Evolutionary conservation across 2,329 filamentous ascomycete species (phyloP).

Genomic region (Lasiodiplodia sp.): DNA sequence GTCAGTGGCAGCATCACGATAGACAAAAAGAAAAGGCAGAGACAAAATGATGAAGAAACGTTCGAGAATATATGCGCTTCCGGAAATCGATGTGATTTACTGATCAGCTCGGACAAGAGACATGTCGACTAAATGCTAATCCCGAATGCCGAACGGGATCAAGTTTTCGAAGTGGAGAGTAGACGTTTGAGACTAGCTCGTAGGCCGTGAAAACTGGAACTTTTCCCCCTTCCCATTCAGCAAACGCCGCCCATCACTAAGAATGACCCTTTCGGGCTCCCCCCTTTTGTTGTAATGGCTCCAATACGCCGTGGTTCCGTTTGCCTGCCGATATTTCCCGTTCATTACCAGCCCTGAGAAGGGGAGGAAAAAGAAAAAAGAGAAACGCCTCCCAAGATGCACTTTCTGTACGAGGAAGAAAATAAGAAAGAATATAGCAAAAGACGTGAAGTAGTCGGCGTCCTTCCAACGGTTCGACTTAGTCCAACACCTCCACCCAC

Average conservation of each 20-base stretch:
- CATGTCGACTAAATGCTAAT: not conserved
- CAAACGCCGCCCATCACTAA: not conserved
- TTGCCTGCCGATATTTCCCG: not conserved
- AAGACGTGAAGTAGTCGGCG: not conserved
- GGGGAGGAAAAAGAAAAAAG: not conserved
- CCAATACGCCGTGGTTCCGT: not conserved
- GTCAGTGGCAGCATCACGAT: conserved; percentile 9
- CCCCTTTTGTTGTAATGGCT: not conserved
- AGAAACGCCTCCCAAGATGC: not conserved
- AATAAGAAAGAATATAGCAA: not conserved
- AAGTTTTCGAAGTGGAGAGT: not conserved
- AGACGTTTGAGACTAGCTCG: conserved; percentile 3
- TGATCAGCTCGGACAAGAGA: not conserved
- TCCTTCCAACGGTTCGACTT: not conserved
- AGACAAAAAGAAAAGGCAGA: conserved; percentile 16
- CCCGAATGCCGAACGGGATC: not conserved
- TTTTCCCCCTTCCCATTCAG: not conserved
- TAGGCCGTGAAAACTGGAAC: not conserved
- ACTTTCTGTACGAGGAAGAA: not conserved
- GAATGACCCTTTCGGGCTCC: not conserved
- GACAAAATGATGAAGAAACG: conserved; percentile 12
- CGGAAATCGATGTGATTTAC: not conserved
- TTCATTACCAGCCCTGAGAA: not conserved
- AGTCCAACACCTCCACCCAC: conserved; percentile 25
- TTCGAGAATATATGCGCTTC: not conserved